Conservation (phyloP, 78 protist genomes). For the Isochrysis galbana region DNA sequence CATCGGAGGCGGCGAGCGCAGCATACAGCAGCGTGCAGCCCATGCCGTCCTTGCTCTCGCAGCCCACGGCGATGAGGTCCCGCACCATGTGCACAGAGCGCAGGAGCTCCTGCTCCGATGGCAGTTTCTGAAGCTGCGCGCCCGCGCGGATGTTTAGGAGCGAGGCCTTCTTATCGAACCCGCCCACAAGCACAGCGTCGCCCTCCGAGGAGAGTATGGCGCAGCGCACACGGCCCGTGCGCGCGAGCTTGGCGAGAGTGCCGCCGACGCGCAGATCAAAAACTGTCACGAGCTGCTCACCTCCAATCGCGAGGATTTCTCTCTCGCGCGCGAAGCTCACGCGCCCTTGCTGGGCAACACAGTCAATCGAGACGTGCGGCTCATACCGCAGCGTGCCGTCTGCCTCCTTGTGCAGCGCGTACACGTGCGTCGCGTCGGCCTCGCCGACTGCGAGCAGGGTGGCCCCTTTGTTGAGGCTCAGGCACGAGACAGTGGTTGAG, state of each 20-base stretch:
- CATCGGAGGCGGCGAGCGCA: not conserved
- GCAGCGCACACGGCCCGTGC: slow-evolving; percentile 8
- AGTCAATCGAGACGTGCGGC: not conserved
- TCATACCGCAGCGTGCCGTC: no score
- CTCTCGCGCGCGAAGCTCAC: not conserved
- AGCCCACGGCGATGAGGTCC: not conserved
- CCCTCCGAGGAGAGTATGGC: not conserved
- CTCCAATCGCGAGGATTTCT: not conserved
- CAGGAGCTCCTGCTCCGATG: not conserved
- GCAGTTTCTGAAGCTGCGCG: no score
- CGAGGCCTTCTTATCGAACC: not conserved
- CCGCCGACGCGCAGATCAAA: not conserved
- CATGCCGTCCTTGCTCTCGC: not conserved
- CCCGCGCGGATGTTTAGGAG: not conserved
- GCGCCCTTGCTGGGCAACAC: not conserved
- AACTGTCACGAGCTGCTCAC: not conserved
- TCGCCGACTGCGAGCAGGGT: no score
- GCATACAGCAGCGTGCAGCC: not conserved
- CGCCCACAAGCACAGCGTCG: not conserved
- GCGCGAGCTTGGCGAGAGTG: not conserved
- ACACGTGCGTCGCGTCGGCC: no score
- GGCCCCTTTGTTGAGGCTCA: no score
- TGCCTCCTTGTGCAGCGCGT: no score
- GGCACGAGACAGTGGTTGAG: no score
- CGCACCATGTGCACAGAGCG: not conserved